Evolutionary conservation across 2,329 filamentous ascomycete genomes (phyloP).

Genomic region (Diplodia mutila): DNA sequence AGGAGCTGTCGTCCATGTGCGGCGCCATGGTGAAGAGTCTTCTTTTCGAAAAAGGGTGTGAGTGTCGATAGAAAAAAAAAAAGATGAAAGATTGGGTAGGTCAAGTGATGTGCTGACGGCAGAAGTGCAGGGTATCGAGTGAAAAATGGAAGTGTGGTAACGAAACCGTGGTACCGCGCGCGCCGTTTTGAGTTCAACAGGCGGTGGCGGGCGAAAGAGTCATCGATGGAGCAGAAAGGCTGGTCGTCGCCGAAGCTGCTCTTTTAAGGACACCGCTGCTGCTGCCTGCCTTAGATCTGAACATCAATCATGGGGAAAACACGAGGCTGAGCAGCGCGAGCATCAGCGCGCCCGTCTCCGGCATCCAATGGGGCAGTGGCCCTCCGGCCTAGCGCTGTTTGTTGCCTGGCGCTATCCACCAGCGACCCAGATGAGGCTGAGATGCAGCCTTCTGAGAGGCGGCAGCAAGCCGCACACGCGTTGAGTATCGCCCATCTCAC

Average conservation of each 20-base stretch:
- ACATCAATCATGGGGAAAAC: not conserved
- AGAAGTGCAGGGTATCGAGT: not conserved
- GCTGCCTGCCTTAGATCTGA: slow-evolving; percentile 11
- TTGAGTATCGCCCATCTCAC: not conserved
- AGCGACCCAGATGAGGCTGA: slow-evolving; percentile 10
- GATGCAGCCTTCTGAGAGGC: slow-evolving; percentile 3
- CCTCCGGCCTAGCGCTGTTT: not conserved
- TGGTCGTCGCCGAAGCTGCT: not conserved
- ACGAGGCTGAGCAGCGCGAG: slow-evolving; percentile 2
- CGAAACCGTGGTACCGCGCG: not conserved
- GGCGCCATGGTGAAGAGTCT: not conserved
- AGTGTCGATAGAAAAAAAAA: not conserved
- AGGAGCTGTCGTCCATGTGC: slow-evolving; percentile 3
- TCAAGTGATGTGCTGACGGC: not conserved
- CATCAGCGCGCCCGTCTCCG: not conserved
- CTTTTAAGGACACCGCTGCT: slow-evolving; percentile 17
- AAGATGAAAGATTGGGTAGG: not conserved
- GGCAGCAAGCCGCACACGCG: not conserved
- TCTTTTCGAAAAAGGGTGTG: not conserved
- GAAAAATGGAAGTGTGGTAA: not conserved
- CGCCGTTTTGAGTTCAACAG: not conserved
- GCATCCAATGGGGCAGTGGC: not conserved
- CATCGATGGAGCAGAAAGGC: not conserved
- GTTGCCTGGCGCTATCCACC: slow-evolving; percentile 10
- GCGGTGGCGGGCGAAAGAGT: not conserved